These are phyloP conservation scores for Diaporthe sp. DNA, from an alignment of 2,329 filamentous ascomycete genomes.

Conservation along the genomic window DNA sequence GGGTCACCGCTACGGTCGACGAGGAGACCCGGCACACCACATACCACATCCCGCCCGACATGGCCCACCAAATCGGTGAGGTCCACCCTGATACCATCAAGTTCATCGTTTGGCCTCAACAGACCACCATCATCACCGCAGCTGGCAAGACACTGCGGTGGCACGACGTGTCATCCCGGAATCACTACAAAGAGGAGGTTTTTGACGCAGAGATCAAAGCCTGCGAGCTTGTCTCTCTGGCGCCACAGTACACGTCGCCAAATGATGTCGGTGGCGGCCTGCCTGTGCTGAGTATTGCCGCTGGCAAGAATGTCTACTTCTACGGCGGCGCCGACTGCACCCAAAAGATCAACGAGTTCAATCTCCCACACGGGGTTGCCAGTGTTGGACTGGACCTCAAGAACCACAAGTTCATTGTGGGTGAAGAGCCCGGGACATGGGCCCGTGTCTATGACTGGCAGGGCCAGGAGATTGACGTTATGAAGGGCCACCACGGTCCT, in stretches of 20 bases:
- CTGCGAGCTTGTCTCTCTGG: conserved; percentile 86
- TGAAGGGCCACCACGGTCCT: conserved; percentile 97
- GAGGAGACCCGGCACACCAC: conserved; percentile 52
- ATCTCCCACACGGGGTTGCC: conserved; percentile 87
- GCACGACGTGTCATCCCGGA: conserved; percentile 88
- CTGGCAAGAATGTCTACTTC: conserved; percentile 95
- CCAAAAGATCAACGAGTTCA: conserved; percentile 81
- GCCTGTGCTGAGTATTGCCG: conserved; percentile 87
- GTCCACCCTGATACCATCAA: conserved; percentile 94
- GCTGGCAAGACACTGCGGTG: conserved; percentile 93
- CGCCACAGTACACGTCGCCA: conserved; percentile 69
- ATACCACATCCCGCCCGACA: conserved; percentile 69
- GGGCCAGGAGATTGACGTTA: conserved; percentile 87
- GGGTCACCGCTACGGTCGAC: conserved; percentile 50
- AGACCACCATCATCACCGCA: conserved; percentile 90
- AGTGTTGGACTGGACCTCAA: conserved; percentile 90
- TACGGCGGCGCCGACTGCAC: conserved; percentile 83
- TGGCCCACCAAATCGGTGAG: conserved; percentile 87
- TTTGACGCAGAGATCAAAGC: conserved; percentile 91
- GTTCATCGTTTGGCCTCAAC: conserved; percentile 92
- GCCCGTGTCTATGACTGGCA: conserved; percentile 95
- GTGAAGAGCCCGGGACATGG: conserved; percentile 94
- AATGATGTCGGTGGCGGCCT: conserved; percentile 76
- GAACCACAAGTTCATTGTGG: conserved; percentile 87
- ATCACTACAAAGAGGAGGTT: conserved; percentile 80